A percentile compares a stretch with the other conserved stretches of the same genome.
Evolutionary conservation across 371 early-diverging fungal genomes (phyloP).

Genomic region (Sporodiniella umbellata): DNA sequence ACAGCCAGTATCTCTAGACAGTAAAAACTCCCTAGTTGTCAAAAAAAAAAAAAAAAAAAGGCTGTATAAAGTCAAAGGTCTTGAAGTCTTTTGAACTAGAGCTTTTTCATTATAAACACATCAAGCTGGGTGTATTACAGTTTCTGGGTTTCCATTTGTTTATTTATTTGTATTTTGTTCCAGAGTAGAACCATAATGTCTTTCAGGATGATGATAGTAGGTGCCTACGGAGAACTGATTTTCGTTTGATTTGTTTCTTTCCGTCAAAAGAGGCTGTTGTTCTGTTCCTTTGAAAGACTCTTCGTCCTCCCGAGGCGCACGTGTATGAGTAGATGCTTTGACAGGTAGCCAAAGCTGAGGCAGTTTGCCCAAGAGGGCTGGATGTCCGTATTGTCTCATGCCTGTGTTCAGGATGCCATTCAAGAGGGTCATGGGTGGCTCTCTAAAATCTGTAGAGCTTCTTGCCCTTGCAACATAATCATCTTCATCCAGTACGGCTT

Average conservation of each 20-base stretch:
- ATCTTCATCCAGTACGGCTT: constrained; percentile 60
- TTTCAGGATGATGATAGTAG: constrained; percentile 61
- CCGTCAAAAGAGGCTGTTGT: constrained; percentile 1
- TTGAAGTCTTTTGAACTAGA: too few relatives aligned
- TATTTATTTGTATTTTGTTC: too few relatives aligned
- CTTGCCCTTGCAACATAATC: constrained; percentile 65
- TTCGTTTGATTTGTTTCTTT: constrained; percentile 18
- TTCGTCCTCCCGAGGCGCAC: neutral
- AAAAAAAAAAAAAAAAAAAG: too few relatives aligned
- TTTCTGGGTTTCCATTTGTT: too few relatives aligned
- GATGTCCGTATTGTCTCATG: constrained; percentile 69
- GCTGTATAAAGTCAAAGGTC: too few relatives aligned
- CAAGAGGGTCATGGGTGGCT: constrained; percentile 77
- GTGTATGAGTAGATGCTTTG: neutral
- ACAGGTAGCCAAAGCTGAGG: constrained; percentile 79
- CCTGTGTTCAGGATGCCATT: constrained; percentile 76
- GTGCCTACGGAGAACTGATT: too few relatives aligned
- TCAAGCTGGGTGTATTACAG: too few relatives aligned
- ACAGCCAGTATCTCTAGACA: too few relatives aligned
- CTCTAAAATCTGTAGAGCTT: constrained; percentile 58
- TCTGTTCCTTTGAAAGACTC: neutral
- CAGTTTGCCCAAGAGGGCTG: constrained; percentile 66
- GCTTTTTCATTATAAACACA: too few relatives aligned
- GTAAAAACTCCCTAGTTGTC: too few relatives aligned
- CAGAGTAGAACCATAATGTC: constrained; percentile 8